Percentiles rank a stretch among this genome's conserved stretches.
phyloP scores from a whole-genome alignment of 1,284 basidiomycete species.

The Lignosus rhinocerotis region DNA sequence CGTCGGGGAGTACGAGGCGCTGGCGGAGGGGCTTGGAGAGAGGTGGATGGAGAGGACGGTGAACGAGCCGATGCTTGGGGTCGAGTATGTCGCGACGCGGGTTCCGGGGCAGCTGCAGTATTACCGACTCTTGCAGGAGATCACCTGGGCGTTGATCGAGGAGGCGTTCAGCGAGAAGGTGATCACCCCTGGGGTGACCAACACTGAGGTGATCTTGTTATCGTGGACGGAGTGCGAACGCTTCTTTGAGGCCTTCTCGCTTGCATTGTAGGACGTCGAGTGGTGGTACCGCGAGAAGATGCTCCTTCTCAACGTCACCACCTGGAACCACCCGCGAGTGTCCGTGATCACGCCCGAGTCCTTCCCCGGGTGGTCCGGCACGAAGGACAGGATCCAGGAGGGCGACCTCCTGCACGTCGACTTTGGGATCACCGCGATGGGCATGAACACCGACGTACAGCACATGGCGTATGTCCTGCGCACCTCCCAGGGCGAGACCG shows the following conservation, averaged over 20 bases:
- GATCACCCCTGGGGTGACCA: conserved; percentile 45
- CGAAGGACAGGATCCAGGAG: conserved; percentile 41
- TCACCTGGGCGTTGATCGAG: conserved; percentile 51
- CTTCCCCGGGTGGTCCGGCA: conserved; percentile 48
- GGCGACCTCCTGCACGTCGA: conserved; percentile 57
- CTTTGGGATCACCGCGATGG: conserved; percentile 54
- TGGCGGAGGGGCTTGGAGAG: conserved; percentile 41
- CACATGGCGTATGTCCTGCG: conserved; percentile 57
- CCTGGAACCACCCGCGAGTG: conserved; percentile 55
- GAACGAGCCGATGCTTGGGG: conserved; percentile 46
- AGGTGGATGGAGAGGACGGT: conserved; percentile 42
- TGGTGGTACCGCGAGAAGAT: conserved; percentile 60
- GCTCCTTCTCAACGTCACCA: conserved; percentile 47
- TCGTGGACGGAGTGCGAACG: no score
- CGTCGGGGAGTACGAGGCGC: conserved; percentile 45
- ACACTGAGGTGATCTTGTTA: conserved; percentile 39
- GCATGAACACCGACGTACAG: conserved; percentile 57
- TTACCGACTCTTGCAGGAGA: conserved; percentile 50
- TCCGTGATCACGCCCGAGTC: conserved; percentile 46
- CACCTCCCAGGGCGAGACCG: conserved; percentile 39
- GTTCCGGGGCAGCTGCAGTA: conserved; percentile 43
- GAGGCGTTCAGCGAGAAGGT: conserved; percentile 50
- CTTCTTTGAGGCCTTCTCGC: not conserved
- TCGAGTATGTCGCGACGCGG: conserved; percentile 50
- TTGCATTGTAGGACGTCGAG: conserved; percentile 42